These are phyloP conservation scores for Vanderwaltozyma verrucispora DNA, from an alignment of 805 yeast species.

Conservation along the genomic window DNA sequence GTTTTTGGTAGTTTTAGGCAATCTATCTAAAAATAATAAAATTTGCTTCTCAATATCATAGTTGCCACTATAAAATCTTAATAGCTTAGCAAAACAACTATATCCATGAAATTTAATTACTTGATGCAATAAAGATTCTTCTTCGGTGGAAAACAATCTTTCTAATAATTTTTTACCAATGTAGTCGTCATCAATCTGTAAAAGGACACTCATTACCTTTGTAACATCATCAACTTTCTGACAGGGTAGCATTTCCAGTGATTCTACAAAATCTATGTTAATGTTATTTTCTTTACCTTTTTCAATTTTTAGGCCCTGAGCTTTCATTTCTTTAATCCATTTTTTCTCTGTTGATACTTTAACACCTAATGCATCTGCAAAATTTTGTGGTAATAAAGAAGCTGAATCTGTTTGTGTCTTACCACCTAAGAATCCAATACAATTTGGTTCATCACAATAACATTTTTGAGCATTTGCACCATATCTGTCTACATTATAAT, in stretches of 20 bases:
- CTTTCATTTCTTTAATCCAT: constrained; percentile 55
- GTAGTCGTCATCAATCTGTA: constrained; percentile 62
- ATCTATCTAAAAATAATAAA: constrained; percentile 44
- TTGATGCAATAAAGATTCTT: constrained; percentile 40
- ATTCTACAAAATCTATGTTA: constrained; percentile 54
- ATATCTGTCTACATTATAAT: constrained; percentile 88
- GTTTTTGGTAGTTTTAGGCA: constrained; percentile 70
- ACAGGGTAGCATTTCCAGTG: constrained; percentile 44
- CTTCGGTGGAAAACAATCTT: constrained; percentile 42
- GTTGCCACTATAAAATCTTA: constrained; percentile 33
- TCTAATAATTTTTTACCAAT: constrained; percentile 57
- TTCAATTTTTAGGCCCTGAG: constrained; percentile 34
- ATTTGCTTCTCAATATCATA: constrained; percentile 28
- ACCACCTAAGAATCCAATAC: constrained; percentile 92
- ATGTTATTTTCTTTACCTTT: constrained; percentile 41
- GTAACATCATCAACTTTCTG: constrained; percentile 48
- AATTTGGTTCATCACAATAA: constrained; percentile 86
- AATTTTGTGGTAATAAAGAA: constrained; percentile 66
- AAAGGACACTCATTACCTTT: constrained; percentile 67
- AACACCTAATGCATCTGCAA: constrained; percentile 81
- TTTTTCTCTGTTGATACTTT: constrained; percentile 54
- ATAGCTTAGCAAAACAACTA: constrained; percentile 56
- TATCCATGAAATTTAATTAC: constrained; percentile 81
- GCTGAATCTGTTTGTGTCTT: constrained; percentile 94
- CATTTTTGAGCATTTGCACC: constrained; percentile 94